phyloP scores from a whole-genome alignment of 257 asterid species.

The Misopates orontium region DNA sequence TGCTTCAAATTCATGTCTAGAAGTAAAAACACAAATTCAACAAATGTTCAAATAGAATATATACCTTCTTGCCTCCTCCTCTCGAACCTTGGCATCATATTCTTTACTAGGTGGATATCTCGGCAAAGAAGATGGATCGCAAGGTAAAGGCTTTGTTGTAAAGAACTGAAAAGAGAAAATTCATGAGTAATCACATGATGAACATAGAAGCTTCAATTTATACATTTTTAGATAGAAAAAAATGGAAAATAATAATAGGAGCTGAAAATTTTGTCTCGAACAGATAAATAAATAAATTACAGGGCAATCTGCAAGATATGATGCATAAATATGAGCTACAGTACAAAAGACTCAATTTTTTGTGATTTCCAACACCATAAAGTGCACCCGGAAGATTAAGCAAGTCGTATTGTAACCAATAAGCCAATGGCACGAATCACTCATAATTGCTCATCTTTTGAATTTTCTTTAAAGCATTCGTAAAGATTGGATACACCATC shows the following conservation, averaged over 20 bases:
- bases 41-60: constrained; percentile 10
- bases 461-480: constrained; percentile 8
- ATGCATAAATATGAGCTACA: constrained; percentile 3
- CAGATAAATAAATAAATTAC: no score
- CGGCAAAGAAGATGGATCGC: constrained; percentile 74
- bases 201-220: neutral
- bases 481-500: neutral
- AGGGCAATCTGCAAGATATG: no score
- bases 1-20: neutral
- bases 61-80: constrained; percentile 73
- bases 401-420: no score
- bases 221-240: neutral
- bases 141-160: constrained; percentile 72
- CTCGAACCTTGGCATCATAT: constrained; percentile 62
- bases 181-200: constrained; percentile 21
- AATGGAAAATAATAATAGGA: neutral
- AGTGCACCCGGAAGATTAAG: neutral
- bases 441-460: neutral
- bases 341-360: neutral
- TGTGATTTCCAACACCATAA: constrained; percentile 1
- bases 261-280: no score
- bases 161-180: constrained; percentile 51
- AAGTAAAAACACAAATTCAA: constrained; percentile 14
- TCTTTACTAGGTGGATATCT: constrained; percentile 84
- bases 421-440: neutral